Percentiles rank a stretch among this genome's conserved stretches.
Conservation (phyloP, 148 eudicot genomes). For the Fagopyrum esculentum region DNA sequence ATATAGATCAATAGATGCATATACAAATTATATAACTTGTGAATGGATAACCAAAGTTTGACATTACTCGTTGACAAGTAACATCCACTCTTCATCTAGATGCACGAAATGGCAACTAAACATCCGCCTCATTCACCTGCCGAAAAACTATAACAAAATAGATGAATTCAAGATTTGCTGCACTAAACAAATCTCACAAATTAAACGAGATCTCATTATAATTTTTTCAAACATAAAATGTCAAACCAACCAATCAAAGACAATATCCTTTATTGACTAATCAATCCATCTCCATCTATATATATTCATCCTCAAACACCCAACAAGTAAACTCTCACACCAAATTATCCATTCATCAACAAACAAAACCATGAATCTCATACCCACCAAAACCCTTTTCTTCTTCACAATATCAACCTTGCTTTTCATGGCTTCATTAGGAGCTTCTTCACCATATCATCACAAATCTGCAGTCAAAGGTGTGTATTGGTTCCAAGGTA, state of each 20-base stretch:
- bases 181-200: not conserved
- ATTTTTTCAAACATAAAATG: not conserved
- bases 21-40: not conserved
- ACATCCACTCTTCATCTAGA: not conserved
- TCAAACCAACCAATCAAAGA: too few species aligned
- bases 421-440: not conserved
- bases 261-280: not conserved
- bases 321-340: not conserved
- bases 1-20: too few species aligned
- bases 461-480: not conserved
- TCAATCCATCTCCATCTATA: not conserved
- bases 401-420: not conserved
- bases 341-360: not conserved
- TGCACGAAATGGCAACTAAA: not conserved
- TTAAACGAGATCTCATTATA: not conserved
- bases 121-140: not conserved
- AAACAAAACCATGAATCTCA: not conserved
- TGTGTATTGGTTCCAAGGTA: constrained; percentile 2
- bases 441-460: not conserved
- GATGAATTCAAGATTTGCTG: not conserved
- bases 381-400: not conserved
- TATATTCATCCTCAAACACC: not conserved
- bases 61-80: not conserved
- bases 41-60: not conserved
- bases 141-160: not conserved